These are phyloP conservation scores for Venturiaceae sp. DNA, from an alignment of 2,329 filamentous ascomycete genomes.

Conservation along the genomic window DNA sequence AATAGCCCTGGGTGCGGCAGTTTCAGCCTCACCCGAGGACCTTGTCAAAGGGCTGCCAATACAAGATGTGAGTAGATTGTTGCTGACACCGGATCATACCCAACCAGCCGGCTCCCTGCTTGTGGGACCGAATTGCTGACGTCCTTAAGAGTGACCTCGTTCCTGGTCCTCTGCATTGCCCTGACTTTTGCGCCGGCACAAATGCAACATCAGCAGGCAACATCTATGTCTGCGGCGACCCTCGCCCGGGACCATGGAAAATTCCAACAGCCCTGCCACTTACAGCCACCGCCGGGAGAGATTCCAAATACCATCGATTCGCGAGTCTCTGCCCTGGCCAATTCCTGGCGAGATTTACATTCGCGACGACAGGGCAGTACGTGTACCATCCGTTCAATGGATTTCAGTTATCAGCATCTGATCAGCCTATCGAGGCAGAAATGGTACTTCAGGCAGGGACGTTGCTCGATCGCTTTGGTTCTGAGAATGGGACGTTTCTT, in stretches of 20 bases:
- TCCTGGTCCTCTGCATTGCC: background rate
- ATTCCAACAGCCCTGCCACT: conserved; percentile 24
- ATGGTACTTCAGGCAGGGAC: conserved; percentile 30
- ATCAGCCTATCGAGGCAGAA: conserved; percentile 30
- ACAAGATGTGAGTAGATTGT: background rate
- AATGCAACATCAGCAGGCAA: conserved; percentile 1
- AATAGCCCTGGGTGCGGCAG: background rate
- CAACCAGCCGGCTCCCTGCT: background rate
- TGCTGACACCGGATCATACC: background rate
- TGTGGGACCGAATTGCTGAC: background rate
- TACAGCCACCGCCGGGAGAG: conserved; percentile 18
- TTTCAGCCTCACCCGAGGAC: background rate
- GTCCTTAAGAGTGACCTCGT: background rate
- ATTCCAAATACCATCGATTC: conserved; percentile 27
- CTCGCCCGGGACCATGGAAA: conserved; percentile 24
- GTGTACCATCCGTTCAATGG: conserved; percentile 33
- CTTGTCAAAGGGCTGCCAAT: background rate
- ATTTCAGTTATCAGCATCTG: conserved; percentile 27
- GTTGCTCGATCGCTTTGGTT: conserved; percentile 40
- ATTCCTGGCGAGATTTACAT: conserved; percentile 26
- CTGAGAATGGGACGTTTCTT: conserved; percentile 33
- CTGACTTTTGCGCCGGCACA: conserved; percentile 11
- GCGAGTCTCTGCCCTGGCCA: conserved; percentile 29
- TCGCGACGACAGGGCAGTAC: conserved; percentile 13
- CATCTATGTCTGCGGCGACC: conserved; percentile 11